A percentile compares a stretch with the other conserved stretches of the same genome.
Evolutionary conservation across 1,139 yeast species (phyloP).

Genomic region (Spencermartinsiella ligniputridi): DNA sequence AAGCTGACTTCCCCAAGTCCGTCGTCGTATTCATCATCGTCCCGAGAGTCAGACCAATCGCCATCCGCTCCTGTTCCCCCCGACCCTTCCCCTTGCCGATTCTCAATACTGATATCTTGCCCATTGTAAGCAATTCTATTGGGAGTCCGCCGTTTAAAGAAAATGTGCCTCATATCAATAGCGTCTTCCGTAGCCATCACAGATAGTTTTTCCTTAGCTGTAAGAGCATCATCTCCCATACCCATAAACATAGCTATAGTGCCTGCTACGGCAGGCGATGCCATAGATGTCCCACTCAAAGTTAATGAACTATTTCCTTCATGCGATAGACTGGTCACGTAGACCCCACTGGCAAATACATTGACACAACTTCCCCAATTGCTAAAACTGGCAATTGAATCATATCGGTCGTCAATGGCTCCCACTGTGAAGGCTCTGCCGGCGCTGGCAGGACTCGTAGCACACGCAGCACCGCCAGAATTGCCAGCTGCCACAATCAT

Average conservation of each 20-base stretch:
- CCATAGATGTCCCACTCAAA: constrained; percentile 88
- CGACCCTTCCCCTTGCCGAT: not conserved
- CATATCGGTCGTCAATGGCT: constrained; percentile 74
- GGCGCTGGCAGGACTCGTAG: constrained; percentile 77
- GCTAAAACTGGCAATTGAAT: constrained; percentile 68
- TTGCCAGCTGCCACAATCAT: constrained; percentile 91
- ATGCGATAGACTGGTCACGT: constrained; percentile 38
- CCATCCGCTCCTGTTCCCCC: not conserved
- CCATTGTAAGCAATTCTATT: constrained; percentile 44
- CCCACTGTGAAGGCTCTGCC: constrained; percentile 76
- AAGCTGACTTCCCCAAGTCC: no score
- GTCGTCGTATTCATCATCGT: not conserved
- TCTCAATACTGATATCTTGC: constrained; percentile 2
- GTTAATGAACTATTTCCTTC: constrained; percentile 27
- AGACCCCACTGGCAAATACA: constrained; percentile 77
- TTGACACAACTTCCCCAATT: constrained; percentile 92
- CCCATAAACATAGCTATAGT: constrained; percentile 61
- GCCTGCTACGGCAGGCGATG: constrained; percentile 80
- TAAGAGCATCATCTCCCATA: constrained; percentile 45
- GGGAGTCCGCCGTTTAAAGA: constrained; percentile 44
- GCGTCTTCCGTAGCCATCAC: constrained; percentile 24
- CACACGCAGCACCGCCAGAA: constrained; percentile 70
- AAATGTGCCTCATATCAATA: constrained; percentile 30
- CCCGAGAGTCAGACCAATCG: constrained; percentile 1
- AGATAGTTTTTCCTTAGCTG: constrained; percentile 28